These are phyloP conservation scores for Phanerochaete carnosa DNA, from an alignment of 768 basidiomycete genomes.

Conservation along the genomic window DNA sequence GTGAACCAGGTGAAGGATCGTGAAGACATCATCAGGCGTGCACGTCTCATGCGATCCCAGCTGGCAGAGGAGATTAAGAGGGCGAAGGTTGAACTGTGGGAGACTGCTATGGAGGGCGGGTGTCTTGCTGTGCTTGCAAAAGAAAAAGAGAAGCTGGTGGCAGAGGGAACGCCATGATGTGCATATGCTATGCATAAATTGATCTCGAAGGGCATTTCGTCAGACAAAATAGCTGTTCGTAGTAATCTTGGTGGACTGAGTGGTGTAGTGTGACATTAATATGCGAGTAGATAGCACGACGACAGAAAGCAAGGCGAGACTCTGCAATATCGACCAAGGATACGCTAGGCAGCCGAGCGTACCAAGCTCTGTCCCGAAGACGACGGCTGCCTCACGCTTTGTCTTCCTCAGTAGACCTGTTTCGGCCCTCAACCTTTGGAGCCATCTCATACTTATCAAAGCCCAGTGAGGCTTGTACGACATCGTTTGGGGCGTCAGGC, in stretches of 20 bases:
- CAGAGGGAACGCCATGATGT: background rate
- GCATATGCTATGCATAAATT: background rate
- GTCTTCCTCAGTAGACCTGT: background rate
- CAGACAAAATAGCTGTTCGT: background rate
- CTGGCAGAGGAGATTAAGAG: conserved; percentile 53
- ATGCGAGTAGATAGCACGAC: background rate
- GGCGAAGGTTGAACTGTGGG: conserved; percentile 70
- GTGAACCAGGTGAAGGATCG: conserved; percentile 24
- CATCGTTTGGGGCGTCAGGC: conserved; percentile 82
- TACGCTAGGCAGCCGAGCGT: no score
- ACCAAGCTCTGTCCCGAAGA: no score
- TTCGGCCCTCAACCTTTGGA: conserved; percentile 30
- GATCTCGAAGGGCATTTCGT: background rate
- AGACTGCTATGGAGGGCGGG: conserved; percentile 54
- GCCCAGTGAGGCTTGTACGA: conserved; percentile 77
- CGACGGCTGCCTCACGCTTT: background rate
- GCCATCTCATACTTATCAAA: conserved; percentile 60
- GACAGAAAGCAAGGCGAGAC: background rate
- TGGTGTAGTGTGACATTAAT: background rate
- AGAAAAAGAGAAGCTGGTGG: conserved; percentile 8
- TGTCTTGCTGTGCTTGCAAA: conserved; percentile 11
- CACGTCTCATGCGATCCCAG: conserved; percentile 49
- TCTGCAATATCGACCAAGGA: no score
- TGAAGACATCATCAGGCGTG: conserved; percentile 47
- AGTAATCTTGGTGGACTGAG: background rate